phyloP scores from a whole-genome alignment of 163 green algal genomes.

The Prototheca cutis region DNA sequence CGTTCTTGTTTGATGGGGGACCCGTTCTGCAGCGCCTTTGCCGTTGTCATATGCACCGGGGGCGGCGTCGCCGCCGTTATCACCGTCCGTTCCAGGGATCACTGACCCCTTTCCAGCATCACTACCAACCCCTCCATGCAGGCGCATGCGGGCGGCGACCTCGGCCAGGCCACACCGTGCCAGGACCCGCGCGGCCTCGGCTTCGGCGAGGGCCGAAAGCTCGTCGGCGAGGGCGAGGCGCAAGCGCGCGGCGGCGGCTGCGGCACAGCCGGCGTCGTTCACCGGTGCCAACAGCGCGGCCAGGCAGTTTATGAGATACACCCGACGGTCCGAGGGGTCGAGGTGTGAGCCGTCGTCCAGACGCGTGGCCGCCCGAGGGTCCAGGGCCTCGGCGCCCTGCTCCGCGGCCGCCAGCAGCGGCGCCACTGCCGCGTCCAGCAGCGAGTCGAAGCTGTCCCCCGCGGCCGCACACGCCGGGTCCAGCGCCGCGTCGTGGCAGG shows the following conservation, averaged over 20 bases:
- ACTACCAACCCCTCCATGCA: no score
- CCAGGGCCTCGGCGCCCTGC: conserved; percentile 49
- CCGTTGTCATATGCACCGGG: no score
- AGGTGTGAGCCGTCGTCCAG: conserved; percentile 38
- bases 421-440: conserved; percentile 53
- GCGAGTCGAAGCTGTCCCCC: conserved; percentile 22
- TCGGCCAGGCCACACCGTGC: conserved; percentile 51
- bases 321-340: conserved; percentile 41
- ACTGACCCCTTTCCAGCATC: no score
- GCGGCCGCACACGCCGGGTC: conserved; percentile 10
- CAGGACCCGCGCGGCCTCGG: conserved; percentile 49
- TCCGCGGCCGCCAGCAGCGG: conserved; percentile 63
- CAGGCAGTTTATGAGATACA: conserved; percentile 86
- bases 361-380: conserved; percentile 22
- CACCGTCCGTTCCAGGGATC: no score
- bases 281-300: conserved; percentile 45
- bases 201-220: conserved; percentile 42
- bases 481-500: conserved; percentile 46
- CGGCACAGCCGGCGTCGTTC: conserved; percentile 17
- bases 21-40: no score
- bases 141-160: conserved; percentile 45
- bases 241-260: conserved; percentile 5
- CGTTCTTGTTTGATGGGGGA: no score
- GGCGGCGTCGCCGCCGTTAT: no score
- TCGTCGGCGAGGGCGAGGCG: conserved; percentile 30